These are phyloP conservation scores for Yamadazyma paraphyllophila DNA, from an alignment of 805 yeast genomes.

Conservation along the genomic window DNA sequence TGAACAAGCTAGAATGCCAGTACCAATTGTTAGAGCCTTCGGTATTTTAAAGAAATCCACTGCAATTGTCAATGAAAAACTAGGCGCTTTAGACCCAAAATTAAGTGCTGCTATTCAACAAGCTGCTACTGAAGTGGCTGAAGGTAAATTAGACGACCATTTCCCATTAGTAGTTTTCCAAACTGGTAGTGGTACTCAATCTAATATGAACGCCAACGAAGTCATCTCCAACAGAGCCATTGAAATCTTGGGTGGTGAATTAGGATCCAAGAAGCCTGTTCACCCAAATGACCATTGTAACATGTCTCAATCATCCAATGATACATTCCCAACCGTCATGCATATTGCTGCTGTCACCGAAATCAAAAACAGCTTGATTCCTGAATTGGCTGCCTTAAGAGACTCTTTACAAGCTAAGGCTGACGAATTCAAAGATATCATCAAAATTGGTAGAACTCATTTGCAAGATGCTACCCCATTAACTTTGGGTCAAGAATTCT, in stretches of 20 bases:
- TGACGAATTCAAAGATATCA: slow-evolving; percentile 82
- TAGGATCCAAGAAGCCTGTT: slow-evolving; percentile 91
- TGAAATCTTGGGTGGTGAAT: slow-evolving; percentile 86
- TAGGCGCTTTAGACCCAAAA: slow-evolving; percentile 81
- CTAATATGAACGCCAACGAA: slow-evolving; percentile 98
- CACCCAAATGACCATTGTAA: slow-evolving; percentile 99
- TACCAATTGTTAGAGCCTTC: slow-evolving; percentile 85
- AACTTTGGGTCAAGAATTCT: slow-evolving; percentile 96
- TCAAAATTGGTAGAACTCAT: slow-evolving; percentile 98
- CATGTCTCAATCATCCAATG: slow-evolving; percentile 98
- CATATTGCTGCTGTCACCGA: slow-evolving; percentile 97
- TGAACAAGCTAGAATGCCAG: slow-evolving; percentile 83
- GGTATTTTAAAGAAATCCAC: slow-evolving; percentile 94
- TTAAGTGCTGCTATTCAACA: slow-evolving; percentile 80
- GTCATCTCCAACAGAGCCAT: slow-evolving; percentile 98
- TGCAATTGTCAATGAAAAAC: slow-evolving; percentile 80
- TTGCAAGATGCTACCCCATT: slow-evolving; percentile 98
- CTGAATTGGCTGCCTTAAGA: slow-evolving; percentile 75
- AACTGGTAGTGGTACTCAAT: slow-evolving; percentile 98
- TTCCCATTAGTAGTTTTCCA: slow-evolving; percentile 98
- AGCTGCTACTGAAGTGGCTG: slow-evolving; percentile 94
- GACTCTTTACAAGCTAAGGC: slow-evolving; percentile 75
- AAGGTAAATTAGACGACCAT: slow-evolving; percentile 88
- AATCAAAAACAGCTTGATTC: slow-evolving; percentile 70
- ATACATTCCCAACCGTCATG: slow-evolving; percentile 99